Percentiles rank a stretch among this genome's conserved stretches.
phyloP scores from a whole-genome alignment of 495 filamentous ascomycete species.

The Podospora pseudoanserina region DNA sequence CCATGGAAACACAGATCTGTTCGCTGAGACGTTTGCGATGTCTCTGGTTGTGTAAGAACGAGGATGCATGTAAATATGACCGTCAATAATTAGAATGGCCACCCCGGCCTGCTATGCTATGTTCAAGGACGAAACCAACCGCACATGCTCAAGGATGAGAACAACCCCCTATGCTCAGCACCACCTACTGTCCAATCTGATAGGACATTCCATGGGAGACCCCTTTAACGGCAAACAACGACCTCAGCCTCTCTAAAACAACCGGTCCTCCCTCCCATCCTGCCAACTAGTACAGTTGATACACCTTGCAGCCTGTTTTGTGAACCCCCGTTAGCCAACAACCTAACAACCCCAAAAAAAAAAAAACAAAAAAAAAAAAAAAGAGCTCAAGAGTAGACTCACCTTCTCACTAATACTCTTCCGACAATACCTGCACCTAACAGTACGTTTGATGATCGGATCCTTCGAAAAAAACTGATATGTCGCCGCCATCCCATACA shows the following conservation, averaged over 20 bases:
- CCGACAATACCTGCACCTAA: slow-evolving; percentile 69
- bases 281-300: slow-evolving; percentile 73
- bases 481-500: slow-evolving; percentile 63
- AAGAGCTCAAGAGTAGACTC: slow-evolving; percentile 14
- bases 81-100: background rate
- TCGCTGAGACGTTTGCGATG: background rate
- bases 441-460: slow-evolving; percentile 65
- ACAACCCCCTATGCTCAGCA: too few relatives aligned
- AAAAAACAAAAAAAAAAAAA: too few relatives aligned
- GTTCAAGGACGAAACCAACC: background rate
- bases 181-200: background rate
- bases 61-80: background rate
- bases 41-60: slow-evolving; percentile 1
- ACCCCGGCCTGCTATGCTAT: background rate
- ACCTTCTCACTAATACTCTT: slow-evolving; percentile 66
- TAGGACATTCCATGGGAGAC: background rate
- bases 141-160: too few relatives aligned
- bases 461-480: slow-evolving; percentile 61
- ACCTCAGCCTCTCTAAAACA: slow-evolving; percentile 1
- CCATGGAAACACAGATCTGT: background rate
- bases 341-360: background rate
- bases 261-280: slow-evolving; percentile 65
- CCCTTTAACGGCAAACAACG: background rate
- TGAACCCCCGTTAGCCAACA: background rate
- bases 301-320: slow-evolving; percentile 56